A percentile compares a stretch with the other conserved stretches of the same genome.
Conservation (phyloP, 2,329 filamentous ascomycete species). For the Clonostachys sp. region DNA sequence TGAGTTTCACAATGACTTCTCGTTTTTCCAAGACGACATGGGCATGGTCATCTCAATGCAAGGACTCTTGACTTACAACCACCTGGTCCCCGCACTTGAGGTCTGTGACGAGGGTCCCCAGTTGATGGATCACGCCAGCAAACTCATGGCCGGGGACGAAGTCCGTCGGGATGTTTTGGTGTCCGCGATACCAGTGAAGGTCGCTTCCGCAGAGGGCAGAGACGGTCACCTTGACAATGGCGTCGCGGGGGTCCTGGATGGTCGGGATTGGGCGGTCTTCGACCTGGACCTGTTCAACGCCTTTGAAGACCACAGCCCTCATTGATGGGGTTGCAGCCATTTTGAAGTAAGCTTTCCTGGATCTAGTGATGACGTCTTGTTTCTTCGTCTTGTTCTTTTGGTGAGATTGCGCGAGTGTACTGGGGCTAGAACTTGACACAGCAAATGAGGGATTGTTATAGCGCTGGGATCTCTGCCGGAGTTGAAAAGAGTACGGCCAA, state of each 20-base stretch:
- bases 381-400: too few species aligned
- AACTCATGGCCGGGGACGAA: conserved; percentile 73
- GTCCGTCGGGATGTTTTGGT: conserved; percentile 60
- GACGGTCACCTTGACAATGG: conserved; percentile 78
- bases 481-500: too few species aligned
- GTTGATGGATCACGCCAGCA: conserved; percentile 67
- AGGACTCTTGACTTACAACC: too few species aligned
- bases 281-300: conserved; percentile 67
- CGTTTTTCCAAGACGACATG: conserved; percentile 77
- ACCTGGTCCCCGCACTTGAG: conserved; percentile 73
- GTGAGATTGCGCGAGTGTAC: too few species aligned
- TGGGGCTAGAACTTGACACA: too few species aligned
- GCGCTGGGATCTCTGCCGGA: too few species aligned
- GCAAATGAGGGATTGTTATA: too few species aligned
- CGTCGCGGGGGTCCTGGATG: conserved; percentile 66
- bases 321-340: conserved; percentile 53
- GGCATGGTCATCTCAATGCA: too few species aligned
- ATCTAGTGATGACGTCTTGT: too few species aligned
- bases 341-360: too few species aligned
- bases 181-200: conserved; percentile 80
- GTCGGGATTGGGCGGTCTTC: conserved; percentile 77
- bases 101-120: conserved; percentile 62
- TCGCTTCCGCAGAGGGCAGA: conserved; percentile 87
- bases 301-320: conserved; percentile 87
- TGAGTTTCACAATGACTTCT: conserved; percentile 38